These are phyloP conservation scores for Brassica balearica DNA, from an alignment of 441 rosid genomes.

Conservation along the genomic window DNA sequence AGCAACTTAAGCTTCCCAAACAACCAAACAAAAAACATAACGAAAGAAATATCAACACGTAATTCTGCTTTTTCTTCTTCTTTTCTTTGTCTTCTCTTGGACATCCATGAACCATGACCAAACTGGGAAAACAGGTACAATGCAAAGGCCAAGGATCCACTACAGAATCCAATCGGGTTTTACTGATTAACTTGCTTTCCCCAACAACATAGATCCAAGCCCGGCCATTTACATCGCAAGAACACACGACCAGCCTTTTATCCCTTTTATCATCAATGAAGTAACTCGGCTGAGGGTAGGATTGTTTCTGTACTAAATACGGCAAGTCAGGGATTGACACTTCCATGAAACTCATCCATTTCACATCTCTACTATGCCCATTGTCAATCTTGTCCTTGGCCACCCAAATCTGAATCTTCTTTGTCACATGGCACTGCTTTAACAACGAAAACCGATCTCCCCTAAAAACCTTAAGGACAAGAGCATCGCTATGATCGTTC, in stretches of 20 bases:
- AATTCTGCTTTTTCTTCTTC: slow-evolving; percentile 8
- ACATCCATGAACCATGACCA: slow-evolving; percentile 8
- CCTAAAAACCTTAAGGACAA: not conserved
- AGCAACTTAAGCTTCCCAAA: not conserved
- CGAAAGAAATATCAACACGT: not conserved
- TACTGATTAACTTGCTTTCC: slow-evolving; percentile 14
- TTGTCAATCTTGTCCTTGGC: not conserved
- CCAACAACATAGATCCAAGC: slow-evolving; percentile 28
- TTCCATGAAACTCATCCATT: slow-evolving; percentile 1
- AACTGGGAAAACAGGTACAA: slow-evolving; percentile 14
- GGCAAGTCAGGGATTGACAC: slow-evolving; percentile 11
- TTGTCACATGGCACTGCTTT: slow-evolving; percentile 12
- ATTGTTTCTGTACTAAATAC: not conserved
- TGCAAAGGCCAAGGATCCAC: slow-evolving; percentile 35
- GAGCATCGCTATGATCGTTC: not conserved
- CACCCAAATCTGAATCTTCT: slow-evolving; percentile 15
- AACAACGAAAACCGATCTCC: slow-evolving; percentile 10
- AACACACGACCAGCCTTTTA: slow-evolving; percentile 22
- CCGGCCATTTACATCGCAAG: slow-evolving; percentile 6
- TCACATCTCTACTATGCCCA: not conserved
- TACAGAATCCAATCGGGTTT: not conserved
- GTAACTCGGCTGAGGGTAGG: not conserved
- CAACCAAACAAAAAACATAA: slow-evolving; percentile 11
- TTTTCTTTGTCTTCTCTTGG: not conserved
- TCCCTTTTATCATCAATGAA: not conserved